Conservation (phyloP, 1,284 basidiomycete genomes). For the Pseudozyma pruni region DNA sequence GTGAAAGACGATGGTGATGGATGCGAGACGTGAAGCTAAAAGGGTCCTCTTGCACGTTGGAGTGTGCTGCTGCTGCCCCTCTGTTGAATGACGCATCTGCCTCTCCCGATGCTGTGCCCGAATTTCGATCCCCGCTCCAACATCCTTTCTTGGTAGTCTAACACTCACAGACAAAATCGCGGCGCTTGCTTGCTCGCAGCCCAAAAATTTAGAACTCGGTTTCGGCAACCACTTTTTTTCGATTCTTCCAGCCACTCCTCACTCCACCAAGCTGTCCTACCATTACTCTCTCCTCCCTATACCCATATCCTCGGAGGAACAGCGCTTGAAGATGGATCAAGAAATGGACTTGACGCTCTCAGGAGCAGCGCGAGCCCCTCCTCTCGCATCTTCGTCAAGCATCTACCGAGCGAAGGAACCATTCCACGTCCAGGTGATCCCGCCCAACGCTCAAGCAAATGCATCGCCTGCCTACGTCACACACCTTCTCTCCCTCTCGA, state of each 20-base stretch:
- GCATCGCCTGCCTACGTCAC: conserved; percentile 49
- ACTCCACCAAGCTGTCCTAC: neutral
- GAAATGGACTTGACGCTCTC: conserved; percentile 38
- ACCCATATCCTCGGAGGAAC: neutral
- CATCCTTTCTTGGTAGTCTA: neutral
- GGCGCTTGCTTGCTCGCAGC: too few species aligned
- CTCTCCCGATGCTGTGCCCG: neutral
- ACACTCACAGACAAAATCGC: neutral
- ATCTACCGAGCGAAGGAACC: conserved; percentile 36
- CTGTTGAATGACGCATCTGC: conserved; percentile 46
- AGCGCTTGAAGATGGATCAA: conserved; percentile 20
- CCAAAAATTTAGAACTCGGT: conserved; percentile 6
- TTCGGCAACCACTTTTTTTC: conserved; percentile 4
- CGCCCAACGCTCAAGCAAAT: conserved; percentile 28
- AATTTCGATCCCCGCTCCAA: conserved; percentile 14
- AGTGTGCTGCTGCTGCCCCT: neutral
- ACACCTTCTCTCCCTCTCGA: conserved; percentile 47
- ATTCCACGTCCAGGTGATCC: conserved; percentile 44
- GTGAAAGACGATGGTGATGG: conserved; percentile 6
- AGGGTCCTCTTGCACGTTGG: too few species aligned
- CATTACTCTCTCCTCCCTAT: neutral
- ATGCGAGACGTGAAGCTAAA: conserved; percentile 5
- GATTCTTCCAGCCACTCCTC: neutral
- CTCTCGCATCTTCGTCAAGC: conserved; percentile 23
- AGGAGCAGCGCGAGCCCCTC: conserved; percentile 38